These are phyloP conservation scores for Arthrobotrys sinensis DNA, from an alignment of 2,329 filamentous ascomycete genomes.

Conservation along the genomic window DNA sequence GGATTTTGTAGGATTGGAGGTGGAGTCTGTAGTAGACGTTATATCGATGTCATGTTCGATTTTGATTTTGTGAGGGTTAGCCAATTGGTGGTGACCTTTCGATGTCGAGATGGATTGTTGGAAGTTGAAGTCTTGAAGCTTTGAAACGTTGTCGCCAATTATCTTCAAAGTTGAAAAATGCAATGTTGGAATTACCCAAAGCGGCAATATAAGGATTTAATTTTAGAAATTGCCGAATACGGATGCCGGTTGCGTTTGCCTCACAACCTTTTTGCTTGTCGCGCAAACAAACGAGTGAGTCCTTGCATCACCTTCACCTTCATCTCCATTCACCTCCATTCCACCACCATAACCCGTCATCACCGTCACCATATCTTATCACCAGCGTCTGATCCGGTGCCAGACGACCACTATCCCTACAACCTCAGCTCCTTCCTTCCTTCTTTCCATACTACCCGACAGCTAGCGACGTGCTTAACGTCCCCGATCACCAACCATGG, in stretches of 20 bases:
- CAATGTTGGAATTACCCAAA: conserved; percentile 1
- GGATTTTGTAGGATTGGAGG: neutral
- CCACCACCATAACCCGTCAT: conserved; percentile 15
- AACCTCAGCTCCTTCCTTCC: conserved; percentile 5
- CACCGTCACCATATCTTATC: conserved; percentile 1
- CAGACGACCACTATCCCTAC: neutral
- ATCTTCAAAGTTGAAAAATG: conserved; percentile 11
- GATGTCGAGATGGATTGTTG: conserved; percentile 1
- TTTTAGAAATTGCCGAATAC: neutral
- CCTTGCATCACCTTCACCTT: neutral
- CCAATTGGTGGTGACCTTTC: conserved; percentile 4
- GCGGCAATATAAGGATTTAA: conserved; percentile 2
- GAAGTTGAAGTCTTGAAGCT: conserved; percentile 21
- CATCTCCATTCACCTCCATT: conserved; percentile 9
- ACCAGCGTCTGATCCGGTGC: neutral
- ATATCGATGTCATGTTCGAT: conserved; percentile 51
- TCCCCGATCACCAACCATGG: conserved; percentile 75
- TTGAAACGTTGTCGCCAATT: conserved; percentile 3
- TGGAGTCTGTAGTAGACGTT: conserved; percentile 10
- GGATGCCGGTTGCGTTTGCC: neutral
- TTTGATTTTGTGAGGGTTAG: neutral
- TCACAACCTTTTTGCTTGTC: conserved; percentile 7
- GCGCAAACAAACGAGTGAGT: conserved; percentile 8
- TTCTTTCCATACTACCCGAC: neutral
- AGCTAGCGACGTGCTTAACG: conserved; percentile 53